These are phyloP conservation scores for Tulasnella sp. DNA, from an alignment of 768 basidiomycete species.

Conservation along the genomic window DNA sequence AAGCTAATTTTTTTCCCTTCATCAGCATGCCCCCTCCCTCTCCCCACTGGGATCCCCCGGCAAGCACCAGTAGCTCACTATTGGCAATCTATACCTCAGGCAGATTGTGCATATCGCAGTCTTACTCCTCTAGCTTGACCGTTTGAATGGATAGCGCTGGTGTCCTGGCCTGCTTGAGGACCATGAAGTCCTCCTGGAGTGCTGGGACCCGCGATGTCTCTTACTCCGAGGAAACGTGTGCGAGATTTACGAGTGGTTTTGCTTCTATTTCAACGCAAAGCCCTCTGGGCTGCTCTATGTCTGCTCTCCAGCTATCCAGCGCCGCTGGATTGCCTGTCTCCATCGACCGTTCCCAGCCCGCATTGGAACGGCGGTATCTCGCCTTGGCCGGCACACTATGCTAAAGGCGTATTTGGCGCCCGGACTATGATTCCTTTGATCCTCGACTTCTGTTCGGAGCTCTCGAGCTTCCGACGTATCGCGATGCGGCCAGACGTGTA, in stretches of 20 bases:
- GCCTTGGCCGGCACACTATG: background rate
- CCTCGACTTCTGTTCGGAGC: background rate
- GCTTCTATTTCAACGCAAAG: background rate
- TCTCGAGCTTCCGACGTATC: background rate
- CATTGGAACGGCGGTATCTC: background rate
- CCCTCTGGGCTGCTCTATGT: background rate
- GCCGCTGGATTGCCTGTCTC: background rate
- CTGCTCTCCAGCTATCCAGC: background rate
- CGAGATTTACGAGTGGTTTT: background rate
- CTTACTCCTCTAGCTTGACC: background rate
- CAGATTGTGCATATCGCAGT: background rate
- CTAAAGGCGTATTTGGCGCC: constrained; percentile 1
- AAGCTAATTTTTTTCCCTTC: background rate
- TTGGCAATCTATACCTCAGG: background rate
- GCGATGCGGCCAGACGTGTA: background rate
- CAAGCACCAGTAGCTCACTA: background rate
- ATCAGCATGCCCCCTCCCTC: background rate
- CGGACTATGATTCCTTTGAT: background rate
- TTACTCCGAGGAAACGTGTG: background rate
- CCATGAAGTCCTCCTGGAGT: background rate
- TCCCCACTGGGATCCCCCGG: background rate
- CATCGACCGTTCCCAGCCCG: background rate
- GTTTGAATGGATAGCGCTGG: background rate
- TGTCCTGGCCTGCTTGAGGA: background rate
- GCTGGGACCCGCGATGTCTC: background rate